Conservation (phyloP, 371 early-diverging fungal species). For the Saksenaea oblongispora region DNA sequence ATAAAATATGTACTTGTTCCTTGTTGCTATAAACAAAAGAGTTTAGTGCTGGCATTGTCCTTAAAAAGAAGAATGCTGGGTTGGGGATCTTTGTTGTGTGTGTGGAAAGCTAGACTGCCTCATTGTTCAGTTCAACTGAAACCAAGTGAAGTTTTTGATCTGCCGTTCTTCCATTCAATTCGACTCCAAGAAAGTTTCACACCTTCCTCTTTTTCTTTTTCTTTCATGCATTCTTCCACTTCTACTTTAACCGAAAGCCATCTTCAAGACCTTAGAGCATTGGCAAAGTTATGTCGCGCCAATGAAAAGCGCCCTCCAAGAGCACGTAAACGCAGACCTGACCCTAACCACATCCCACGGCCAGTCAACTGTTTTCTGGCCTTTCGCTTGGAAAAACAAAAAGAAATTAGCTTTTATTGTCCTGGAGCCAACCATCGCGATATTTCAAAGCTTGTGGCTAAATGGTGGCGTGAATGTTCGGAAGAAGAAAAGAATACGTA, state of each 20-base stretch:
- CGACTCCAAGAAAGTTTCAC: not conserved
- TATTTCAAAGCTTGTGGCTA: conserved; percentile 20
- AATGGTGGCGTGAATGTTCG: conserved; percentile 12
- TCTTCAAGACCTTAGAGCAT: not conserved
- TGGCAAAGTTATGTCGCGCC: not conserved
- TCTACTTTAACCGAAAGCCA: not conserved
- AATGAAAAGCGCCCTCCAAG: not conserved
- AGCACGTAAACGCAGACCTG: not conserved
- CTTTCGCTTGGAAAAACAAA: conserved; percentile 17
- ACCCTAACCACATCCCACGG: conserved; percentile 10
- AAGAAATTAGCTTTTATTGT: conserved; percentile 8
- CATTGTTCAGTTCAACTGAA: too few species aligned
- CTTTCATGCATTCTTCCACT: not conserved
- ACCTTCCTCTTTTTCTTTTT: not conserved
- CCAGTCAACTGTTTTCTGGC: conserved; percentile 20
- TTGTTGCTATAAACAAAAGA: not conserved
- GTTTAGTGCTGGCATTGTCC: not conserved
- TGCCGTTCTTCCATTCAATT: not conserved
- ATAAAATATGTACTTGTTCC: conserved; percentile 1
- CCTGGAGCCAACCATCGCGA: conserved; percentile 19
- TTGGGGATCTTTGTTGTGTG: too few species aligned
- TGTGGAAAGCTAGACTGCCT: too few species aligned
- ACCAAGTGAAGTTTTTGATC: too few species aligned
- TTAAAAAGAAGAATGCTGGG: not conserved
- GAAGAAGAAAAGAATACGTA: not conserved